These are phyloP conservation scores for Chloranthus sessilifolius DNA, from an alignment of 164 flowering plant genomes.

Conservation along the genomic window DNA sequence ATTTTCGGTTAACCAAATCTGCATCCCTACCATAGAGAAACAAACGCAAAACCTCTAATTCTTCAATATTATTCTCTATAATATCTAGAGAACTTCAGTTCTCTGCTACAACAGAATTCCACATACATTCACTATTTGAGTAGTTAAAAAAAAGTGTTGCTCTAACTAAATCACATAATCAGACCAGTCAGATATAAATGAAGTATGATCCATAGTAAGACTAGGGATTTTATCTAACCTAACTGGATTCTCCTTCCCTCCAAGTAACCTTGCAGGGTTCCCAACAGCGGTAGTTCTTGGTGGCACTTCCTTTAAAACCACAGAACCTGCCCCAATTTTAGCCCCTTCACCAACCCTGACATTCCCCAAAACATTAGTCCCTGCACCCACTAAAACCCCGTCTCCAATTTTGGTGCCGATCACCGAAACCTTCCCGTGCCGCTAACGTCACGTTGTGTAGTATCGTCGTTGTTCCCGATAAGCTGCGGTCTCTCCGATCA, in stretches of 20 bases:
- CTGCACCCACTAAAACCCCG: conserved; percentile 84
- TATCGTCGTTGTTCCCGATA: conserved; percentile 64
- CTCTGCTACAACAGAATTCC: no score
- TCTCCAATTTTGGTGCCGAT: conserved; percentile 81
- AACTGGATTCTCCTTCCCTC: conserved; percentile 38
- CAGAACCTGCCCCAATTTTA: conserved; percentile 80
- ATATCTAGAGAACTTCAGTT: no score
- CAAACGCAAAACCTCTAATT: no score
- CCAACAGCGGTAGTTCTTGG: conserved; percentile 71
- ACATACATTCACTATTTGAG: no score
- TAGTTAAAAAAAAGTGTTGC: no score
- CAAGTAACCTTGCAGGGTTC: conserved; percentile 72
- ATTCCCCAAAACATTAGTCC: conserved; percentile 64
- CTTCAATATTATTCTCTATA: no score
- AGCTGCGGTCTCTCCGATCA: conserved; percentile 79
- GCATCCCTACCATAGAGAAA: no score
- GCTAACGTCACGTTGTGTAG: conserved; percentile 74
- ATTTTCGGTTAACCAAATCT: no score
- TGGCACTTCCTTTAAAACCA: conserved; percentile 70
- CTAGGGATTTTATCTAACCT: conserved; percentile 26
- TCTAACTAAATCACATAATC: conserved; percentile 33
- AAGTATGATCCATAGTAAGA: conserved; percentile 35
- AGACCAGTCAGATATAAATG: conserved; percentile 22
- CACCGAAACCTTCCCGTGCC: conserved; percentile 66
- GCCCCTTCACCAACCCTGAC: conserved; percentile 69